Conservation (phyloP, 768 basidiomycete genomes). For the Chalciporus piperatus region DNA sequence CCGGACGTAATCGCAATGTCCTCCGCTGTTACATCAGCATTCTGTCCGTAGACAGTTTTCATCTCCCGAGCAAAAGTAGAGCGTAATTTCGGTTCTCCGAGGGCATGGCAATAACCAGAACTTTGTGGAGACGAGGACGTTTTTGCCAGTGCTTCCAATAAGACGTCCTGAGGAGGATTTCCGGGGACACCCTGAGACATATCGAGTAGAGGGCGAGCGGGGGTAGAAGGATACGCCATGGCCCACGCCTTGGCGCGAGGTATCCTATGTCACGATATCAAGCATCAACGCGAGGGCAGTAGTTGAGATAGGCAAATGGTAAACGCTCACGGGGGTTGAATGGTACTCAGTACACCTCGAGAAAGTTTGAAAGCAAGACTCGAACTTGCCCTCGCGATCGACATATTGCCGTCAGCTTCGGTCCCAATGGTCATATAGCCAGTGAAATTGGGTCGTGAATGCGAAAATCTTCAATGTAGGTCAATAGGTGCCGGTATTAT, state of each 20-base stretch:
- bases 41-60: conserved; percentile 51
- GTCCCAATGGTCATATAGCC: neutral
- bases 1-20: conserved; percentile 72
- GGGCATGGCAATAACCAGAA: conserved; percentile 57
- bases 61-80: conserved; percentile 59
- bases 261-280: conserved; percentile 38
- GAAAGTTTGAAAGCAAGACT: conserved; percentile 37
- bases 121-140: conserved; percentile 42
- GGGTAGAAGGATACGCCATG: conserved; percentile 38
- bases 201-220: conserved; percentile 52
- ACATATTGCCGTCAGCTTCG: conserved; percentile 1
- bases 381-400: neutral
- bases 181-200: conserved; percentile 80
- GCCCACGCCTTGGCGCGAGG: conserved; percentile 60
- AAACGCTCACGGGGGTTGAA: conserved; percentile 42
- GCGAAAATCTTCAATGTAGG: no score
- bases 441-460: neutral
- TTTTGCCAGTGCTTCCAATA: conserved; percentile 48
- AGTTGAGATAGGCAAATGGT: neutral
- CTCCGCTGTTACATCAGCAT: conserved; percentile 44
- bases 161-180: conserved; percentile 50
- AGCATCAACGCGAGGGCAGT: neutral
- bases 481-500: neutral
- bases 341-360: conserved; percentile 40
- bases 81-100: conserved; percentile 56